phyloP scores from a whole-genome alignment of 2,329 filamentous ascomycete species.

The Beauveria rudraprayagi region DNA sequence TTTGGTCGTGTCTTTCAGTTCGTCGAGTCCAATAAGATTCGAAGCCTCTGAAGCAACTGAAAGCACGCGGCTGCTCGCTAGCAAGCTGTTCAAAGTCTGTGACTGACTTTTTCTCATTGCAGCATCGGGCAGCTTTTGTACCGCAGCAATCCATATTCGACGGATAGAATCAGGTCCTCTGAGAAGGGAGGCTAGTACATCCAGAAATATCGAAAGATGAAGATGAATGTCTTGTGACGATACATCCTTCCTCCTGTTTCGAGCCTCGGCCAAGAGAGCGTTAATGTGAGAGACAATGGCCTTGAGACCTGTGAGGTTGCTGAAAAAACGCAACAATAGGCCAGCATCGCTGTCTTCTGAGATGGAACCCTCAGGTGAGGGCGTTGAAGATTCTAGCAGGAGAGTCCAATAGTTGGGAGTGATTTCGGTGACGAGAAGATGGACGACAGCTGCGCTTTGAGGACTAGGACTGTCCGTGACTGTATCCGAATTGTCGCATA shows the following conservation, averaged over 20 bases:
- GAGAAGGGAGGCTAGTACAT: constrained; percentile 36
- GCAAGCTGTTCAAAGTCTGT: constrained; percentile 32
- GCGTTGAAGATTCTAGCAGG: constrained; percentile 38
- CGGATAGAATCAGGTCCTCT: constrained; percentile 27
- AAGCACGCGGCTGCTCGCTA: constrained; percentile 42
- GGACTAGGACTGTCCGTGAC: constrained; percentile 44
- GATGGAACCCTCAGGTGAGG: constrained; percentile 8
- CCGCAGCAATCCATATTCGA: constrained; percentile 31
- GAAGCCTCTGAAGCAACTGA: constrained; percentile 50
- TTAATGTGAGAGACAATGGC: constrained; percentile 65
- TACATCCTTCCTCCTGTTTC: constrained; percentile 26
- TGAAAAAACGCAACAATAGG: constrained; percentile 56
- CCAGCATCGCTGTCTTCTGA: constrained; percentile 29
- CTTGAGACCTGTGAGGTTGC: constrained; percentile 69
- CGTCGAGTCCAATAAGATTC: constrained; percentile 33
- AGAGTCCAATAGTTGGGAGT: constrained; percentile 75
- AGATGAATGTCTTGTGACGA: constrained; percentile 35
- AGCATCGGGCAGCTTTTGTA: constrained; percentile 15
- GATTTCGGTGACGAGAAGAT: constrained; percentile 64
- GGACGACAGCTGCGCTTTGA: constrained; percentile 64
- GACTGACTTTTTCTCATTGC: constrained; percentile 24
- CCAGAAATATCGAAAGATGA: constrained; percentile 36
- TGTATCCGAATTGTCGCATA: constrained; percentile 27
- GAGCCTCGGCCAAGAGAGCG: constrained; percentile 47
- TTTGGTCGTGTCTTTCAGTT: constrained; percentile 15